Evolutionary conservation across 805 yeast genomes (phyloP), one percentile per base, ranked within the genome.

Genomic region (Hanseniaspora guilliermondii): DNA sequence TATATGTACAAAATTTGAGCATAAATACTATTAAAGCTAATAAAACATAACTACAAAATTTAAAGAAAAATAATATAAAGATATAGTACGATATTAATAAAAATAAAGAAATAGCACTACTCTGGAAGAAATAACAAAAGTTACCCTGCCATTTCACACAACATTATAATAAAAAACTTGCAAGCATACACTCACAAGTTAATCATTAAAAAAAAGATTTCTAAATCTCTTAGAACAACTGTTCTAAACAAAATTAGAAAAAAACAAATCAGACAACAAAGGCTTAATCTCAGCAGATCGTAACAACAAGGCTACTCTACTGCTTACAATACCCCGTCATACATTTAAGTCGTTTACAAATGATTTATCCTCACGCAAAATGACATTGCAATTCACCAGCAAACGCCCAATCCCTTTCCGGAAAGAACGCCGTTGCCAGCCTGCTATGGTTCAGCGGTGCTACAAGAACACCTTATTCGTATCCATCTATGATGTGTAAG

Each of bases 251-350:
- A 56, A 42, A 42, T 27, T 42, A 27, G 36, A n/a, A 25, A 27
- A 42, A 41, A 42, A 59, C 62, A 59, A 67, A 67, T 67, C 71
- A 65, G 70, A 65, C 71, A 68, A 68, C 70, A 60, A 64, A 62
- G 68, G 73, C 72, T 69, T 68, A 69, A 69, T 70, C 74, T 70
- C 74, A 70, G 74, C 72, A 71, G 75, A 72, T 72, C 75, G 76
- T 70, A 72, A 71, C 74, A 71, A 71, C 76, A 72, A 70, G 76
- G 76, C 76, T 72, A 71, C 76, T 73, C 76, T 71, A 69, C 75
- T 72, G 73, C 75, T 68, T 42, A 42, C 47, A 58, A n/a, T n/a
- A n/a, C n/a, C n/a, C n/a, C n/a, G n/a, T n/a, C n/a, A n/a, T n/a
- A n/a, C n/a, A n/a, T n/a, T n/a, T n/a, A n/a, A n/a, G n/a, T n/a